phyloP scores from a whole-genome alignment of 257 asterid species.

The Osmanthus fragrans region DNA sequence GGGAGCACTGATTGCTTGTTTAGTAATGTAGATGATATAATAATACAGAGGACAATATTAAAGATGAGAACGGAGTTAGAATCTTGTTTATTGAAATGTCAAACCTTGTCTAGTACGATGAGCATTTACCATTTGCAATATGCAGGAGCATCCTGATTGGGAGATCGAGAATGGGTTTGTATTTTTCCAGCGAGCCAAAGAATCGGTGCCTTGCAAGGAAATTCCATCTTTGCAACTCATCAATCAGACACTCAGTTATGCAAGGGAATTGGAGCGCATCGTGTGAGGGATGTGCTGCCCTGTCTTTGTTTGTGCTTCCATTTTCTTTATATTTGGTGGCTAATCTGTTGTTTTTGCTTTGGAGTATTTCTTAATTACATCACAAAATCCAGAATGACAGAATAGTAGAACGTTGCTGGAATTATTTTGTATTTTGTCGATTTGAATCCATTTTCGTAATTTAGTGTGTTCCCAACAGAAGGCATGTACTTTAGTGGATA shows the following conservation, averaged over 20 bases:
- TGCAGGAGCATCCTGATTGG: conserved; percentile 64
- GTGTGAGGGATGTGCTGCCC: conserved; percentile 31
- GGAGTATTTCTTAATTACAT: not conserved
- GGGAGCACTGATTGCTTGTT: not conserved
- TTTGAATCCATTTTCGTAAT: not conserved
- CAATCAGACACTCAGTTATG: conserved; percentile 59
- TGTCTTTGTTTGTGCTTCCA: not conserved
- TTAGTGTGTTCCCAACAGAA: not conserved
- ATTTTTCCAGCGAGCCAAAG: conserved; percentile 46
- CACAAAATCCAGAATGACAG: not conserved
- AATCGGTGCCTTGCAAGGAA: conserved; percentile 53
- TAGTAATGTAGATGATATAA: not conserved
- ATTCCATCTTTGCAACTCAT: conserved; percentile 62
- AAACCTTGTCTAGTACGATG: not conserved
- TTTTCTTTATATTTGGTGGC: not conserved
- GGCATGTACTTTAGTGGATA: too few species aligned
- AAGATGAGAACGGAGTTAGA: not conserved
- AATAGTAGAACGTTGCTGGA: not conserved
- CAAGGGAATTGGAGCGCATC: conserved; percentile 59
- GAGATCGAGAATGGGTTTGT: conserved; percentile 41
- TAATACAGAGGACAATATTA: not conserved
- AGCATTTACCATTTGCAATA: not conserved
- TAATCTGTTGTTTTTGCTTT: not conserved
- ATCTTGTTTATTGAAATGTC: not conserved
- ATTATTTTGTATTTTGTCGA: not conserved